Percentiles rank a stretch among this genome's conserved stretches.
Conservation (phyloP, 2,329 filamentous ascomycete species). For the Ophiostoma australiae region DNA sequence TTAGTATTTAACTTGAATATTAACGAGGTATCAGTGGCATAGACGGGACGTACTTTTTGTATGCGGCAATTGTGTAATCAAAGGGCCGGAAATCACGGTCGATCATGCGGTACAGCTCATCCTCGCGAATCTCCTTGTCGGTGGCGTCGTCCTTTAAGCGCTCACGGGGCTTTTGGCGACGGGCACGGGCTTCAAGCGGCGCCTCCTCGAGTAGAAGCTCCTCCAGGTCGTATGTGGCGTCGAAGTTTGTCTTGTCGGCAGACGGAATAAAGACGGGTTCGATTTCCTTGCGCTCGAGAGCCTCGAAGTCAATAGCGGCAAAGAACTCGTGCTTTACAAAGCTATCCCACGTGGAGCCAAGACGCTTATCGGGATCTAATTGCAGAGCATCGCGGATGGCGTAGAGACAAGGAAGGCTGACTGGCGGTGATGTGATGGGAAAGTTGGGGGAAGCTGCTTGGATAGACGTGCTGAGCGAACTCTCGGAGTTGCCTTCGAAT, state of each 20-base stretch:
- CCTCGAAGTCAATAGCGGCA: constrained; percentile 73
- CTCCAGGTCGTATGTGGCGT: constrained; percentile 95
- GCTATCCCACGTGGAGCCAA: constrained; percentile 80
- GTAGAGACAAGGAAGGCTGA: constrained; percentile 81
- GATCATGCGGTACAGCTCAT: constrained; percentile 90
- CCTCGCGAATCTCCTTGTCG: constrained; percentile 87
- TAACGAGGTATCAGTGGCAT: not conserved
- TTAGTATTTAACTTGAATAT: not conserved
- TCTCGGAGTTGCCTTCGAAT: constrained; percentile 85
- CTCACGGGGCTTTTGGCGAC: constrained; percentile 89
- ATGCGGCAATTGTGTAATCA: constrained; percentile 82
- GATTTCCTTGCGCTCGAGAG: constrained; percentile 78
- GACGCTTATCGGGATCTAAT: constrained; percentile 70
- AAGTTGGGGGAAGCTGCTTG: constrained; percentile 77
- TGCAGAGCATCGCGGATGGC: constrained; percentile 81
- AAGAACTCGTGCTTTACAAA: constrained; percentile 92
- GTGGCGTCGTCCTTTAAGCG: constrained; percentile 91
- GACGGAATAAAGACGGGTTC: constrained; percentile 89
- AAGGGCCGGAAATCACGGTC: constrained; percentile 92
- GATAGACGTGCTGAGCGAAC: constrained; percentile 73
- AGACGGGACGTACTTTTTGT: constrained; percentile 57
- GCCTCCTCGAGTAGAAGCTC: constrained; percentile 91
- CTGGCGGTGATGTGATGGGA: constrained; percentile 86
- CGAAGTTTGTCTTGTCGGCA: constrained; percentile 97
- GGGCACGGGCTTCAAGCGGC: constrained; percentile 83